A percentile compares a stretch with the other conserved stretches of the same genome.
phyloP scores from a whole-genome alignment of 2,329 filamentous ascomycete genomes.

The Westerdykella sp. region DNA sequence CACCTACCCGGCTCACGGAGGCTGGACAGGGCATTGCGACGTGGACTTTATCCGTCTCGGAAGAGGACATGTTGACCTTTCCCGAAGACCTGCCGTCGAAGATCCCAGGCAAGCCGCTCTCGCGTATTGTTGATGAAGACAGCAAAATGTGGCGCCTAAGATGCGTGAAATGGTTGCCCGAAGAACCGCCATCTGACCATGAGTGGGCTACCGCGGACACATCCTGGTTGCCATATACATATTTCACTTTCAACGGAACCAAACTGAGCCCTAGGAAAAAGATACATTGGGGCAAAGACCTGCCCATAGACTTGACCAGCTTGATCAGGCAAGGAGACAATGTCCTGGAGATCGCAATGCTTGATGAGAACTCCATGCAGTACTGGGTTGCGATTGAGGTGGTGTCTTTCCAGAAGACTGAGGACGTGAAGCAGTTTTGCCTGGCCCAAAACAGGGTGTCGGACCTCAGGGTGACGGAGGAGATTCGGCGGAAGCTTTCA shows the following conservation, averaged over 20 bases:
- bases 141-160: slow-evolving; percentile 63
- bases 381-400: slow-evolving; percentile 66
- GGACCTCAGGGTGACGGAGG: slow-evolving; percentile 46
- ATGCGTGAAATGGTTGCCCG: slow-evolving; percentile 49
- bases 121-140: slow-evolving; percentile 42
- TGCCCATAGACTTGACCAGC: slow-evolving; percentile 67
- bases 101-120: slow-evolving; percentile 20
- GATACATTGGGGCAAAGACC: slow-evolving; percentile 65
- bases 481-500: slow-evolving; percentile 52
- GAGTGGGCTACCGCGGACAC: slow-evolving; percentile 61
- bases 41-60: slow-evolving; percentile 45
- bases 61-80: slow-evolving; percentile 34
- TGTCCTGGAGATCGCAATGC: slow-evolving; percentile 46
- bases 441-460: slow-evolving; percentile 31
- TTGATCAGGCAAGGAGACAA: slow-evolving; percentile 57
- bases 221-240: slow-evolving; percentile 63
- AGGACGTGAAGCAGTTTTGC: slow-evolving; percentile 30
- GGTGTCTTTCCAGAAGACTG: slow-evolving; percentile 49
- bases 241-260: slow-evolving; percentile 59
- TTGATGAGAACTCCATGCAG: slow-evolving; percentile 35
- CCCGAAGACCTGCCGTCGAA: slow-evolving; percentile 24
- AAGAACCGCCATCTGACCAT: slow-evolving; percentile 29
- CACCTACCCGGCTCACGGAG: slow-evolving; percentile 39
- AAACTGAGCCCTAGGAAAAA: slow-evolving; percentile 57
- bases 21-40: slow-evolving; percentile 36